Conservation (phyloP, 192 early-diverging fungal species). For the Mortierella hygrophila region DNA sequence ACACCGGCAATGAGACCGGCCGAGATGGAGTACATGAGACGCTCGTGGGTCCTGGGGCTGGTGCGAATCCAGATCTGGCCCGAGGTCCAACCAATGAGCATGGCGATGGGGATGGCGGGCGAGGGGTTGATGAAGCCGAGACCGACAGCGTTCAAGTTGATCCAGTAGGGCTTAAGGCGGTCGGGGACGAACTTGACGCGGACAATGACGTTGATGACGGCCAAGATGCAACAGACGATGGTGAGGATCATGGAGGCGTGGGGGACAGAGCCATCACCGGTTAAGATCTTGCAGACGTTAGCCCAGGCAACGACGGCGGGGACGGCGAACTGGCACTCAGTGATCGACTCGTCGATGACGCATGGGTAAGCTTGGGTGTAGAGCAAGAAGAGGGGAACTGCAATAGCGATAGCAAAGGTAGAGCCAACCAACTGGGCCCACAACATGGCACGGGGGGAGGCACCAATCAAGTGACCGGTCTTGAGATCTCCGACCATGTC, state of each 20-base stretch:
- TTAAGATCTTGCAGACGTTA: slow-evolving; percentile 59
- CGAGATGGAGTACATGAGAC: slow-evolving; percentile 60
- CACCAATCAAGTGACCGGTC: slow-evolving; percentile 74
- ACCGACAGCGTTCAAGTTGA: slow-evolving; percentile 70
- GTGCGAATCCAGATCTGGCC: slow-evolving; percentile 59
- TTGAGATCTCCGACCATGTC: slow-evolving; percentile 84
- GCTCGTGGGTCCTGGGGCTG: slow-evolving; percentile 33
- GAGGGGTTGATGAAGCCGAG: slow-evolving; percentile 66
- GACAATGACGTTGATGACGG: slow-evolving; percentile 46
- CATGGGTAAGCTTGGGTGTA: slow-evolving; percentile 77
- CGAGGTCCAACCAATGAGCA: slow-evolving; percentile 59
- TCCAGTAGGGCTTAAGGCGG: slow-evolving; percentile 64
- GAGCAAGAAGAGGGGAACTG: slow-evolving; percentile 69
- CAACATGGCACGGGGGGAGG: slow-evolving; percentile 76
- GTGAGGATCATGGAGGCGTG: slow-evolving; percentile 58
- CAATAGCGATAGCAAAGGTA: slow-evolving; percentile 67
- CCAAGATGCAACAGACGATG: slow-evolving; percentile 56
- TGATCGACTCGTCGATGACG: slow-evolving; percentile 45
- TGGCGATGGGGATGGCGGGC: slow-evolving; percentile 62
- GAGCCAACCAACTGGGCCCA: slow-evolving; percentile 73
- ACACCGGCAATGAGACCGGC: slow-evolving; percentile 65
- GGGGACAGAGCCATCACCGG: slow-evolving; percentile 56
- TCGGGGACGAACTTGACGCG: slow-evolving; percentile 64
- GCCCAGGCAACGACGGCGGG: slow-evolving; percentile 60
- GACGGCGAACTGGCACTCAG: slow-evolving; percentile 56